These are phyloP conservation scores for Penicillium macrosclerotiorum DNA, from an alignment of 495 filamentous ascomycete genomes.

Conservation along the genomic window DNA sequence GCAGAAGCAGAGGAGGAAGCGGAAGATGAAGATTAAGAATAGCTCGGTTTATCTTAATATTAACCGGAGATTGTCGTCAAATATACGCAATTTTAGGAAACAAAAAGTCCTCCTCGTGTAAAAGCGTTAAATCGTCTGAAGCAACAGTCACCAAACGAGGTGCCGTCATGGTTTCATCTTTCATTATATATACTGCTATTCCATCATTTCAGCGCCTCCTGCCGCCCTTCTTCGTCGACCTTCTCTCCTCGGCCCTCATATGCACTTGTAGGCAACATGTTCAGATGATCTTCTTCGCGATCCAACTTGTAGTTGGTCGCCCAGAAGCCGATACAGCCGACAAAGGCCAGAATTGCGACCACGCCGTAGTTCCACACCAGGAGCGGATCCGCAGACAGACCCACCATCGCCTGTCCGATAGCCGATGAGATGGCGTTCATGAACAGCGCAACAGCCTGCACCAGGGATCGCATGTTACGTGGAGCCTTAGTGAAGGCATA, in stretches of 20 bases:
- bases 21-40: not conserved
- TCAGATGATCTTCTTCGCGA: slow-evolving; percentile 62
- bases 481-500: slow-evolving; percentile 82
- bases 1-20: not conserved
- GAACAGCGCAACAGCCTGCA: slow-evolving; percentile 66
- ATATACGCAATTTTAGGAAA: not conserved
- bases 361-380: slow-evolving; percentile 65
- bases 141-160: too few relatives aligned
- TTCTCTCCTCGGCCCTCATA: slow-evolving; percentile 12
- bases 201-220: not conserved
- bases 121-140: too few relatives aligned
- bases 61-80: too few relatives aligned
- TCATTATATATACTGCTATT: not conserved
- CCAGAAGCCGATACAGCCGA: slow-evolving; percentile 64
- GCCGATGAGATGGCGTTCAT: slow-evolving; percentile 67
- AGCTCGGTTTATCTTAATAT: too few relatives aligned
- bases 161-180: not conserved
- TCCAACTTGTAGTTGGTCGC: slow-evolving; percentile 58
- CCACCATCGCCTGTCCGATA: slow-evolving; percentile 65
- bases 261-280: slow-evolving; percentile 35
- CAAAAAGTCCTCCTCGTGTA: not conserved
- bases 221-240: slow-evolving; percentile 19
- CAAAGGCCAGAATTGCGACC: slow-evolving; percentile 59
- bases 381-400: slow-evolving; percentile 63
- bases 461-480: slow-evolving; percentile 70